Percentiles rank a stretch among this genome's conserved stretches.
Evolutionary conservation across 352 stramenopile genomes (phyloP).

Genomic region (Phytophthora citricola): DNA sequence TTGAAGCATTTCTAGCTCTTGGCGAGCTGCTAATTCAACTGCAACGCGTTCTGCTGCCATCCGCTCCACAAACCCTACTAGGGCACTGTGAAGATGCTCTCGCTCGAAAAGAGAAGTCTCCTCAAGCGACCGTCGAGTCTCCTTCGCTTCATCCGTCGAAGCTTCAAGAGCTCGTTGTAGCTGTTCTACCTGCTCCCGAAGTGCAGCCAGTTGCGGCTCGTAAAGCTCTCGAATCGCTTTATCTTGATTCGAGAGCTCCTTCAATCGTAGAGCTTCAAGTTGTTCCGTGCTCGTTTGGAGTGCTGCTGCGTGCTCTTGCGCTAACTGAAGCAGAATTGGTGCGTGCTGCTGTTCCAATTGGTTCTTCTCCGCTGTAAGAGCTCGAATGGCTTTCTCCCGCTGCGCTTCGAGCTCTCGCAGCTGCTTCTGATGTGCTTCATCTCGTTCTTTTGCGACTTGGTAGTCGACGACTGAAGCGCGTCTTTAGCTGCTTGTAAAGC

Average conservation of each 20-base stretch:
- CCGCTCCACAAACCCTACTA: slow-evolving; percentile 18
- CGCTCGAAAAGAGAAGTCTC: slow-evolving; percentile 34
- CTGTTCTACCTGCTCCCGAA: slow-evolving; percentile 27
- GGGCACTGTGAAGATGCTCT: slow-evolving; percentile 40
- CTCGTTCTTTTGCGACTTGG: slow-evolving; percentile 51
- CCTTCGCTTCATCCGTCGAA: slow-evolving; percentile 19
- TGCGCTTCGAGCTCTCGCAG: slow-evolving; percentile 41
- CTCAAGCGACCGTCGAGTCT: slow-evolving; percentile 23
- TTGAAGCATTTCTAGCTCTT: slow-evolving; percentile 20
- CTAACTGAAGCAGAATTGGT: slow-evolving; percentile 27
- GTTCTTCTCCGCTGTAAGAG: slow-evolving; percentile 30
- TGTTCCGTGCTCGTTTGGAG: slow-evolving; percentile 15
- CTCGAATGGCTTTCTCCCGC: slow-evolving; percentile 28
- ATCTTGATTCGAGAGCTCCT: slow-evolving; percentile 27
- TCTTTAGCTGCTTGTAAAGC: slow-evolving; percentile 40
- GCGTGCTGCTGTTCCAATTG: slow-evolving; percentile 26
- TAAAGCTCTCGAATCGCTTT: slow-evolving; percentile 29
- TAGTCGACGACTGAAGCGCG: slow-evolving; percentile 27
- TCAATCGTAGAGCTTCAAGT: slow-evolving; percentile 24
- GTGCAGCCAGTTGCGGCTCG: slow-evolving; percentile 30
- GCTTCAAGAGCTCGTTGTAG: slow-evolving; percentile 19
- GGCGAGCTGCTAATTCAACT: slow-evolving; percentile 11
- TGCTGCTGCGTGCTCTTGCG: slow-evolving; percentile 26
- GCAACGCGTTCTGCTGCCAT: slow-evolving; percentile 7
- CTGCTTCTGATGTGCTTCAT: slow-evolving; percentile 47